A percentile compares a stretch with the other conserved stretches of the same genome.
These are phyloP conservation scores for Suhomyces tanzawaensis DNA, from an alignment of 805 yeast species.

Conservation along the genomic window DNA sequence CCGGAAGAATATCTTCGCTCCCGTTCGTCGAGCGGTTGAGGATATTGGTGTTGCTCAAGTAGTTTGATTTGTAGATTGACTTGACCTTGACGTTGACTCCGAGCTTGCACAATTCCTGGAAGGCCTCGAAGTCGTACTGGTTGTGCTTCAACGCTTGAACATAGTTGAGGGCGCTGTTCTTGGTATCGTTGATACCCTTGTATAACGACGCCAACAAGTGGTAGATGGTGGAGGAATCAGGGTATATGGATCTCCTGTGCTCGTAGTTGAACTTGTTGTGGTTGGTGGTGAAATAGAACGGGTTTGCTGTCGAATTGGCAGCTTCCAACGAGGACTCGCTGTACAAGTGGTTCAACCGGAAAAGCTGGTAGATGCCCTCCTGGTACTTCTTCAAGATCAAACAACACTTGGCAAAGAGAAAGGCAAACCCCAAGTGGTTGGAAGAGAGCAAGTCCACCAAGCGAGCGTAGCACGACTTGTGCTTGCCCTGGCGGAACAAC, in stretches of 20 bases:
- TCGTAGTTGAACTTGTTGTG: slow-evolving; percentile 36
- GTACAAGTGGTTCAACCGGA: slow-evolving; percentile 29
- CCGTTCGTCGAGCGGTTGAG: neutral
- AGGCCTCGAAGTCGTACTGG: slow-evolving; percentile 85
- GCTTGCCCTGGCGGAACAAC: slow-evolving; percentile 55
- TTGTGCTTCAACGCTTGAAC: slow-evolving; percentile 68
- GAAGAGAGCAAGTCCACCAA: slow-evolving; percentile 30
- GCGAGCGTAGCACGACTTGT: slow-evolving; percentile 57
- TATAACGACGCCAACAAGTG: slow-evolving; percentile 70
- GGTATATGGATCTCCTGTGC: slow-evolving; percentile 37
- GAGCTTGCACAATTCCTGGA: slow-evolving; percentile 66
- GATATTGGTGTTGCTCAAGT: neutral
- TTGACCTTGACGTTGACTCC: slow-evolving; percentile 69
- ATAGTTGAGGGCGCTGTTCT: slow-evolving; percentile 65
- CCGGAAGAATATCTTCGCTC: slow-evolving; percentile 2
- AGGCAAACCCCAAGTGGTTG: slow-evolving; percentile 73
- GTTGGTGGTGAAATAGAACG: slow-evolving; percentile 18
- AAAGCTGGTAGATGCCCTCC: slow-evolving; percentile 57
- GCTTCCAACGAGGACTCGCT: slow-evolving; percentile 18
- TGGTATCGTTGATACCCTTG: slow-evolving; percentile 53
- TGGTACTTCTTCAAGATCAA: slow-evolving; percentile 50
- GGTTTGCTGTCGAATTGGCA: neutral
- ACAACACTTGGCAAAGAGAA: slow-evolving; percentile 69
- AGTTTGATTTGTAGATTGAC: slow-evolving; percentile 42
- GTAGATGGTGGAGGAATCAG: slow-evolving; percentile 70